A percentile compares a stretch with the other conserved stretches of the same genome.
These are phyloP conservation scores for Pseudocercospora crystallina DNA, from an alignment of 2,329 filamentous ascomycete genomes.

Conservation along the genomic window DNA sequence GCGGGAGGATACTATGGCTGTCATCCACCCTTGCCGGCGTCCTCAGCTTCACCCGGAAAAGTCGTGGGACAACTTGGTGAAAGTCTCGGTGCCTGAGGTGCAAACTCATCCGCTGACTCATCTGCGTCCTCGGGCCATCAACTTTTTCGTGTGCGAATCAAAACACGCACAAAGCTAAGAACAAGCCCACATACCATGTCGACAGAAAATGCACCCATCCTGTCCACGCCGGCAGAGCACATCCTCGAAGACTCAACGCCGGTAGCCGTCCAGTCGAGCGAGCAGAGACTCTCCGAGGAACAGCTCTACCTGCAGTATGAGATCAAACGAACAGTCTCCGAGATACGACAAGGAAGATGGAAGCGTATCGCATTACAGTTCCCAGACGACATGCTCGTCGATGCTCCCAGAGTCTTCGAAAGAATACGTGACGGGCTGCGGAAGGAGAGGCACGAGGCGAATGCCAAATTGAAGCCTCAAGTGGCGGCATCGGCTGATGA, in stretches of 20 bases:
- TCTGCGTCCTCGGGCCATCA: no score
- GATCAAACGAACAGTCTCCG: conserved; percentile 72
- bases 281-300: conserved; percentile 56
- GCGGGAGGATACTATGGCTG: no score
- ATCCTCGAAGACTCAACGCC: conserved; percentile 57
- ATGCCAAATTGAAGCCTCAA: background rate
- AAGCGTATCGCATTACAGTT: conserved; percentile 87
- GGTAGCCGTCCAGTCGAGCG: conserved; percentile 31
- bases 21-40: no score
- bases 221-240: conserved; percentile 63
- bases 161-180: conserved; percentile 2
- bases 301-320: conserved; percentile 80
- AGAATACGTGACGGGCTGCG: conserved; percentile 57
- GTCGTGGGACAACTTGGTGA: no score
- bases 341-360: conserved; percentile 73
- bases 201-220: conserved; percentile 49
- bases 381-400: conserved; percentile 84
- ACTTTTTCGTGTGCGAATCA: background rate
- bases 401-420: conserved; percentile 78
- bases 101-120: no score
- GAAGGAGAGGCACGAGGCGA: conserved; percentile 1
- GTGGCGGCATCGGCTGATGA: conserved; percentile 1
- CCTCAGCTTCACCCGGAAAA: no score
- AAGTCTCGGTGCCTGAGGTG: no score
- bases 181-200: conserved; percentile 15